phyloP scores from a whole-genome alignment of 2,329 filamentous ascomycete genomes.

The Xylaria polymorpha region DNA sequence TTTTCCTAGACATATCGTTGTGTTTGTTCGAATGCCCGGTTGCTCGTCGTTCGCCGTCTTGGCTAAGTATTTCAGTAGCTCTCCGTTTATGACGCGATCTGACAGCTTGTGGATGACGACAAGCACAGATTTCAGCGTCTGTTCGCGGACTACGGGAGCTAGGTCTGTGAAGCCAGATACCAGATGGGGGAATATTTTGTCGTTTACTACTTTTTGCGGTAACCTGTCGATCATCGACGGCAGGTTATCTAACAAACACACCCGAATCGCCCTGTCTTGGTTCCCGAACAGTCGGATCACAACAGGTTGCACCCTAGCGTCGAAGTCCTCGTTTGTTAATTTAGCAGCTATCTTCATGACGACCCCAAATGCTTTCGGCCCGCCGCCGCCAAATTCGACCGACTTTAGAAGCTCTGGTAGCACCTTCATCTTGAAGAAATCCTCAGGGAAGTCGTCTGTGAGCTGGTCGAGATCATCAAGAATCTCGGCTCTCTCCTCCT shows the following conservation, averaged over 20 bases:
- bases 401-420: slow-evolving; percentile 96
- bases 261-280: slow-evolving; percentile 90
- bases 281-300: slow-evolving; percentile 89
- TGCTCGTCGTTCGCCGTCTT: slow-evolving; percentile 98
- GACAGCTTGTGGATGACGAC: slow-evolving; percentile 89
- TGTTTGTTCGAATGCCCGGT: slow-evolving; percentile 96
- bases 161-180: slow-evolving; percentile 95
- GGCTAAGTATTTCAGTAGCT: slow-evolving; percentile 88
- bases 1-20: slow-evolving; percentile 95
- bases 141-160: slow-evolving; percentile 91
- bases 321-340: slow-evolving; percentile 89
- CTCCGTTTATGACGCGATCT: slow-evolving; percentile 92
- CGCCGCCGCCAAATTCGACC: slow-evolving; percentile 97
- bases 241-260: slow-evolving; percentile 89
- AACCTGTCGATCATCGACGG: slow-evolving; percentile 92
- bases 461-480: slow-evolving; percentile 87
- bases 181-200: slow-evolving; percentile 96
- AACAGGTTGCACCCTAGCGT: slow-evolving; percentile 83
- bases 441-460: slow-evolving; percentile 94
- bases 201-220: slow-evolving; percentile 88
- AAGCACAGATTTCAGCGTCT: slow-evolving; percentile 94
- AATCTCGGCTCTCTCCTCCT: slow-evolving; percentile 85
- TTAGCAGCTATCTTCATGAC: slow-evolving; percentile 93
- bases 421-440: slow-evolving; percentile 98
- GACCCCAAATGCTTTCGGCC: slow-evolving; percentile 87